These are phyloP conservation scores for Tricholoma furcatifolium DNA, from an alignment of 768 basidiomycete species.

Conservation along the genomic window DNA sequence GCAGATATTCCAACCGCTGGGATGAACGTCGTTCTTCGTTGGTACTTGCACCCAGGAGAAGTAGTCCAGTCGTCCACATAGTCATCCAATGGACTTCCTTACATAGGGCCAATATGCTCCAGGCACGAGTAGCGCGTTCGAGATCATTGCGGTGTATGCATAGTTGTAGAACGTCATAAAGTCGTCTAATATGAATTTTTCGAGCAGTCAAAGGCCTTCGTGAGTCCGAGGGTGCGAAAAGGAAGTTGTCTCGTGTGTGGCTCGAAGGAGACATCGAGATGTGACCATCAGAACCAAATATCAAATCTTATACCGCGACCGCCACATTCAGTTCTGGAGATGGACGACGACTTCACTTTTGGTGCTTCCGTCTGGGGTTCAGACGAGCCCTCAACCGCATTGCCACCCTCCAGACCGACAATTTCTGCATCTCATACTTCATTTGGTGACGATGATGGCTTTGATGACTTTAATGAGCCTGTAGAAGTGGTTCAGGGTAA, in stretches of 20 bases:
- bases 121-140: constrained; percentile 62
- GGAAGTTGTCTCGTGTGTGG: constrained; percentile 38
- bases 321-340: constrained; percentile 21
- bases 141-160: constrained; percentile 68
- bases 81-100: constrained; percentile 74
- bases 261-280: constrained; percentile 24
- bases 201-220: constrained; percentile 53
- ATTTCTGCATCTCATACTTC: constrained; percentile 25
- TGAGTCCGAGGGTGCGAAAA: constrained; percentile 59
- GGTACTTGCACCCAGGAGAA: constrained; percentile 43
- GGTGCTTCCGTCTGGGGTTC: constrained; percentile 74
- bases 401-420: constrained; percentile 25
- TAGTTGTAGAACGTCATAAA: constrained; percentile 74
- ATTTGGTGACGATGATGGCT: constrained; percentile 31
- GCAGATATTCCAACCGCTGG: constrained; percentile 57
- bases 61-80: constrained; percentile 69
- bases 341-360: constrained; percentile 76
- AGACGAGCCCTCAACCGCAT: constrained; percentile 32
- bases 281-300: constrained; percentile 24
- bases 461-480: constrained; percentile 61
- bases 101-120: constrained; percentile 74
- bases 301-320: constrained; percentile 11
- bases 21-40: constrained; percentile 26
- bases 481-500: constrained; percentile 41
- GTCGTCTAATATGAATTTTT: constrained; percentile 69